Conservation (phyloP, 2,329 filamentous ascomycete species). For the Coniochaeta pulveracea region DNA sequence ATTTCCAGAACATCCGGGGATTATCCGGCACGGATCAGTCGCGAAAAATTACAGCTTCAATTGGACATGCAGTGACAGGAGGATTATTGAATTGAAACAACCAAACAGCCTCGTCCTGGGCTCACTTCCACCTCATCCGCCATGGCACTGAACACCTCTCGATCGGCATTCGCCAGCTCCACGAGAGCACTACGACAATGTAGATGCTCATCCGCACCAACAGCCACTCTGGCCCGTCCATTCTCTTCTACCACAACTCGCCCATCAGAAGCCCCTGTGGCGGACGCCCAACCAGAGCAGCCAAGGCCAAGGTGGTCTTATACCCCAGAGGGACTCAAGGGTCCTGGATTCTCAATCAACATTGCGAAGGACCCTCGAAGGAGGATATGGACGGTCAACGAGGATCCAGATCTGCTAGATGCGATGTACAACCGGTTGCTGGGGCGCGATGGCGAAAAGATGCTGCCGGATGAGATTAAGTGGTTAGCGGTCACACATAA, state of each 20-base stretch:
- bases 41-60: slow-evolving; percentile 7
- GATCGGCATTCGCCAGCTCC: slow-evolving; percentile 19
- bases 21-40: slow-evolving; percentile 2
- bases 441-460: slow-evolving; percentile 57
- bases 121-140: slow-evolving; percentile 6
- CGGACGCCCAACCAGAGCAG: slow-evolving; percentile 5
- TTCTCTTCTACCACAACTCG: slow-evolving; percentile 9
- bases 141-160: slow-evolving; percentile 23
- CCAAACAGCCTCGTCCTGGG: slow-evolving; percentile 3
- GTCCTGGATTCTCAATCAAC: slow-evolving; percentile 49
- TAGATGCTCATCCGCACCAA: slow-evolving; percentile 9
- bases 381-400: slow-evolving; percentile 59
- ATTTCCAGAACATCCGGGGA: no score
- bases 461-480: slow-evolving; percentile 84
- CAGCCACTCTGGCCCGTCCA: slow-evolving; percentile 4
- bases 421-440: slow-evolving; percentile 67
- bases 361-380: slow-evolving; percentile 40
- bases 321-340: slow-evolving; percentile 60
- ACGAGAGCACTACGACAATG: slow-evolving; percentile 20
- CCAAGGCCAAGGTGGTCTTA: slow-evolving; percentile 53
- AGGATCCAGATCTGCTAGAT: slow-evolving; percentile 62
- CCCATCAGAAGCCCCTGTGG: slow-evolving; percentile 5
- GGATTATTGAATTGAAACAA: neutral
- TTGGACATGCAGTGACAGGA: slow-evolving; percentile 2
- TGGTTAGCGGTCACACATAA: slow-evolving; percentile 97